phyloP scores from a whole-genome alignment of 2,329 filamentous ascomycete genomes.

The Knoxdaviesia capensis region DNA sequence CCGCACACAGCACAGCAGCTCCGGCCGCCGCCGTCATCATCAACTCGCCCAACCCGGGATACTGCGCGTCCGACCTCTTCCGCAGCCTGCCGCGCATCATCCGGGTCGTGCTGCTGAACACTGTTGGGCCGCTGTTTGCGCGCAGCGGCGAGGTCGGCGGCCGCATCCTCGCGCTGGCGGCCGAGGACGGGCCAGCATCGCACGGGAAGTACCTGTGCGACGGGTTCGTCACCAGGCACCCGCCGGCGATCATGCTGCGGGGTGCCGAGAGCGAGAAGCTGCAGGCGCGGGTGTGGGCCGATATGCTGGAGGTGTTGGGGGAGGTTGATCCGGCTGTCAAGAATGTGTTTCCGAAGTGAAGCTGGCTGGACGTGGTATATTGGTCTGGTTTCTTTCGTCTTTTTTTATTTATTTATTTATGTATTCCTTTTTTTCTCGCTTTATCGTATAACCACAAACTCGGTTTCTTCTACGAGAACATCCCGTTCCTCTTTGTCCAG shows the following conservation, averaged over 20 bases:
- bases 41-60: constrained; percentile 18
- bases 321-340: constrained; percentile 18
- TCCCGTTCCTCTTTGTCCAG: constrained; percentile 51
- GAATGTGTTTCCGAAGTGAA: no score
- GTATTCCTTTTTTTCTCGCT: background rate
- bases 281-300: constrained; percentile 18
- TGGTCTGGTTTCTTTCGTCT: background rate
- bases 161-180: constrained; percentile 17
- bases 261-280: constrained; percentile 15
- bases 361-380: no score
- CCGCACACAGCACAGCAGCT: no score
- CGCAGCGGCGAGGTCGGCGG: constrained; percentile 18
- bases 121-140: constrained; percentile 9
- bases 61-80: constrained; percentile 20
- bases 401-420: background rate
- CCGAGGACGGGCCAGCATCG: constrained; percentile 14
- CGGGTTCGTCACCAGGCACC: constrained; percentile 10
- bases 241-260: constrained; percentile 8
- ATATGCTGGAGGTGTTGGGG: constrained; percentile 22
- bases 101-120: constrained; percentile 1
- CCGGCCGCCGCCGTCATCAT: constrained; percentile 16
- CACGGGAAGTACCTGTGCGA: constrained; percentile 21
- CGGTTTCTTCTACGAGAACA: constrained; percentile 39
- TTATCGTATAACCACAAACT: background rate
- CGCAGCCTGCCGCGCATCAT: constrained; percentile 11